Evolutionary conservation across 2,329 filamentous ascomycete species (phyloP).

Genomic region (Xylariaceae sp.): DNA sequence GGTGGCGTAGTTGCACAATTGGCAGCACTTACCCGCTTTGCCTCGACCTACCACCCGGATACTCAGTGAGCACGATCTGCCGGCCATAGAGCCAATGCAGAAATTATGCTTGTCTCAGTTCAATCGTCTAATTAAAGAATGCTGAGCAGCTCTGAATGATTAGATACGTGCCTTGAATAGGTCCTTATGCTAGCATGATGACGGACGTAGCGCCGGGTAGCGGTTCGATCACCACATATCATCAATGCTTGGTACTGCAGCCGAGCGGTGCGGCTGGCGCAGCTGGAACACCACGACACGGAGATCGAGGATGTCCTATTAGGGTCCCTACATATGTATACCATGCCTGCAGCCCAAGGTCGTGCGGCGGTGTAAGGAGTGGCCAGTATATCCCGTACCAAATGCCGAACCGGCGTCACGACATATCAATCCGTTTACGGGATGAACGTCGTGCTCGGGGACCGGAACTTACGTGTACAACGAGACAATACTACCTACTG

Average conservation of each 20-base stretch:
- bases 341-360: neutral
- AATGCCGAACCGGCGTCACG: neutral
- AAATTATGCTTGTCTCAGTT: neutral
- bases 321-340: neutral
- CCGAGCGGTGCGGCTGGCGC: neutral
- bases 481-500: neutral
- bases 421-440: neutral
- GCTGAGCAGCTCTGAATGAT: neutral
- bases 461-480: neutral
- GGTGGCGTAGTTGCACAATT: slow-evolving; percentile 7
- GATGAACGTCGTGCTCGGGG: neutral
- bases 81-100: neutral
- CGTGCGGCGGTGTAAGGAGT: neutral
- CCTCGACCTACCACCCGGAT: neutral
- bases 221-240: neutral
- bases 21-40: slow-evolving; percentile 1
- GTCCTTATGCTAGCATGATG: neutral
- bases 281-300: neutral
- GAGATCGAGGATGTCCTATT: neutral
- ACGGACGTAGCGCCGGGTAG: no score
- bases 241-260: neutral
- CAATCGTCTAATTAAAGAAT: neutral
- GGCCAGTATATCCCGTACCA: neutral
- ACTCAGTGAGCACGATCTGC: neutral
- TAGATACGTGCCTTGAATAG: neutral